phyloP scores from a whole-genome alignment of 2,329 filamentous ascomycete species.

The Monosporascus sp. region DNA sequence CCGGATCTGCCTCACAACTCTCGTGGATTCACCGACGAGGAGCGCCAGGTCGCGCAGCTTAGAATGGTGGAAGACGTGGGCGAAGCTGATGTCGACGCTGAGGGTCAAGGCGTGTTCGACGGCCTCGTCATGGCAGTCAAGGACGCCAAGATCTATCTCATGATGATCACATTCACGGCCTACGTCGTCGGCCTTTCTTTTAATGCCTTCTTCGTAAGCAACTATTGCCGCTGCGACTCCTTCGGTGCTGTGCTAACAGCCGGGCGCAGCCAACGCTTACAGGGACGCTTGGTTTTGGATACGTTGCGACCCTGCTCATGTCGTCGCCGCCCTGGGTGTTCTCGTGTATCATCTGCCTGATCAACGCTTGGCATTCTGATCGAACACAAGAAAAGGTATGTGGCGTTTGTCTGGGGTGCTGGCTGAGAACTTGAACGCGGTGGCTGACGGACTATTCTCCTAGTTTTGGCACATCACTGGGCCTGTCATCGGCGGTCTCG shows the following conservation, averaged over 20 bases:
- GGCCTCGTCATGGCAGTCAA: slow-evolving; percentile 56
- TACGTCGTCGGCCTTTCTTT: slow-evolving; percentile 56
- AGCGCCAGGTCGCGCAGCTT: slow-evolving; percentile 49
- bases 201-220: slow-evolving; percentile 51
- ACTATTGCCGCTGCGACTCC: background rate
- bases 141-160: slow-evolving; percentile 58
- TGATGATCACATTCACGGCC: slow-evolving; percentile 58
- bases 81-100: slow-evolving; percentile 48
- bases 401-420: background rate
- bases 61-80: slow-evolving; percentile 55
- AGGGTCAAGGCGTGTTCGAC: slow-evolving; percentile 44
- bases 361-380: slow-evolving; percentile 53
- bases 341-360: slow-evolving; percentile 50
- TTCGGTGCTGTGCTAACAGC: slow-evolving; percentile 5
- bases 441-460: background rate
- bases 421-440: background rate
- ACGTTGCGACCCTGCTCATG: slow-evolving; percentile 50
- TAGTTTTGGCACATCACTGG: slow-evolving; percentile 55
- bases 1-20: slow-evolving; percentile 54
- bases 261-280: slow-evolving; percentile 42
- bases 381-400: slow-evolving; percentile 47
- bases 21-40: slow-evolving; percentile 54
- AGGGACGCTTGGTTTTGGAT: slow-evolving; percentile 46
- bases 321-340: slow-evolving; percentile 56
- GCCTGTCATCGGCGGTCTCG: slow-evolving; percentile 47